Conservation (phyloP, 352 stramenopile genomes). For the Blastocystis hominis region DNA sequence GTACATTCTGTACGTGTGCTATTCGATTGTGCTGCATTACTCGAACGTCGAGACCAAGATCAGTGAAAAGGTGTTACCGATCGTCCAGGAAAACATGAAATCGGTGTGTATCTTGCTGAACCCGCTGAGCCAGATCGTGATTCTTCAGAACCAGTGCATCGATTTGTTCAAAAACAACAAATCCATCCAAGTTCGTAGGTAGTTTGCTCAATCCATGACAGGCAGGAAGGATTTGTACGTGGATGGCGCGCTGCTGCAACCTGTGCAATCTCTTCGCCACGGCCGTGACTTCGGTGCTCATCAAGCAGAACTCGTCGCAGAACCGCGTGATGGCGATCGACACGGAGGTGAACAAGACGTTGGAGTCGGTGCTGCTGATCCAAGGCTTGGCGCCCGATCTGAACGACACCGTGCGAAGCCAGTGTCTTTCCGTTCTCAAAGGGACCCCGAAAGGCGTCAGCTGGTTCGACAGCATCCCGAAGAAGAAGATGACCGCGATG, state of each 20-base stretch:
- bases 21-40: neutral
- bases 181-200: neutral
- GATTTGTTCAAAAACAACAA: neutral
- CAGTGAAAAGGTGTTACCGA: neutral
- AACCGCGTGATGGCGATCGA: neutral
- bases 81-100: neutral
- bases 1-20: neutral
- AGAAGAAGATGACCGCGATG: conserved; percentile 30
- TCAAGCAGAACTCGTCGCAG: neutral
- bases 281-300: neutral
- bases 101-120: neutral
- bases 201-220: neutral
- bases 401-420: neutral
- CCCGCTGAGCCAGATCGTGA: neutral
- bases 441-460: neutral
- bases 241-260: neutral
- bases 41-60: neutral
- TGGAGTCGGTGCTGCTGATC: neutral
- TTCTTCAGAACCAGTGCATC: neutral
- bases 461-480: neutral
- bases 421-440: neutral
- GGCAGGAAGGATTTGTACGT: neutral
- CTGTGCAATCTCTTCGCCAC: conserved; percentile 12
- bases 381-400: neutral
- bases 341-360: neutral